Conservation (phyloP, 768 basidiomycete genomes). For the Russula ochroleuca region DNA sequence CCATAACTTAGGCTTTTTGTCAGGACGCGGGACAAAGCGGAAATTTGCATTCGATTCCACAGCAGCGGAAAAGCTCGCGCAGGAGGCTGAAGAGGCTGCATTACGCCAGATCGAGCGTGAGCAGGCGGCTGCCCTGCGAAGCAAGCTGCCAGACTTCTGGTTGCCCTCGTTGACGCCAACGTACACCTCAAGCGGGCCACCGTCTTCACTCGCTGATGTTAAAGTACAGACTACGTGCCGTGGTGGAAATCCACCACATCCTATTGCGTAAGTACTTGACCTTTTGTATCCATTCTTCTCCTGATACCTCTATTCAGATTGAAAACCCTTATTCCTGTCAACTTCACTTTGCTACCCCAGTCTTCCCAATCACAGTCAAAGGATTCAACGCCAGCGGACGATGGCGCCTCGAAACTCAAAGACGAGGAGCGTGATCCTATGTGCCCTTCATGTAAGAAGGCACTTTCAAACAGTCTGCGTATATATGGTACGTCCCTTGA, state of each 20-base stretch:
- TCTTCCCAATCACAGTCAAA: conserved; percentile 32
- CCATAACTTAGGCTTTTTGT: not conserved
- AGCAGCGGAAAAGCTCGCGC: conserved; percentile 63
- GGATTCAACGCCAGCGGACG: conserved; percentile 37
- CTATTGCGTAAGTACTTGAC: conserved; percentile 49
- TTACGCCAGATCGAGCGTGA: conserved; percentile 77
- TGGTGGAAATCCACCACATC: conserved; percentile 73
- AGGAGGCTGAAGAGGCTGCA: conserved; percentile 86
- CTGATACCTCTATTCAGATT: conserved; percentile 45
- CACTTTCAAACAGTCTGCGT: conserved; percentile 70
- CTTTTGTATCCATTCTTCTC: conserved; percentile 4
- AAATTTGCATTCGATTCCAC: conserved; percentile 81
- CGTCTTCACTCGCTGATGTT: conserved; percentile 67
- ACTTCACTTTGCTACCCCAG: conserved; percentile 58
- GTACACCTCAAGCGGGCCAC: conserved; percentile 56
- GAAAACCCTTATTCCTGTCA: conserved; percentile 77
- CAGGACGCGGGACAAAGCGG: conserved; percentile 66
- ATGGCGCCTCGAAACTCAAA: conserved; percentile 38
- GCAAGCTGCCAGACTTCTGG: conserved; percentile 97
- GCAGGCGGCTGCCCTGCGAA: conserved; percentile 76
- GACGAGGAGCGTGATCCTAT: conserved; percentile 61
- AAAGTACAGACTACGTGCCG: conserved; percentile 88
- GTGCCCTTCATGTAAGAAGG: conserved; percentile 86
- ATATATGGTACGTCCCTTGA: conserved; percentile 54
- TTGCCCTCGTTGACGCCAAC: conserved; percentile 89